A percentile compares a stretch with the other conserved stretches of the same genome.
These are phyloP conservation scores for Curvularia eragrostidis DNA, from an alignment of 2,329 filamentous ascomycete genomes.

Conservation along the genomic window DNA sequence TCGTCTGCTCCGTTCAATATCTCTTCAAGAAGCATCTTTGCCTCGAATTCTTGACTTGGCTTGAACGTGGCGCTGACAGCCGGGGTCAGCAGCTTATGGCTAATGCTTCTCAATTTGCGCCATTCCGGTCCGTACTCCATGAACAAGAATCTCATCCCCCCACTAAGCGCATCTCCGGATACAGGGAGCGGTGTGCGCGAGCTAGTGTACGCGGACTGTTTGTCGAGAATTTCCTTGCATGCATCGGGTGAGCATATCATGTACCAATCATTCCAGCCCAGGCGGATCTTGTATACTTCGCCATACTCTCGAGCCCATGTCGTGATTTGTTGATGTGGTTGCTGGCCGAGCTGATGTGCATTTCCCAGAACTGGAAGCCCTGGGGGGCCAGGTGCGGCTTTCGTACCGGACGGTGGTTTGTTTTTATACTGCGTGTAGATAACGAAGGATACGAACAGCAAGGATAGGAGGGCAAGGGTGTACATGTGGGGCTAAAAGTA, in stretches of 20 bases:
- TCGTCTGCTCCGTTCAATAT: conserved; percentile 43
- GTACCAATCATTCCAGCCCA: conserved; percentile 57
- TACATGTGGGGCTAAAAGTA: conserved; percentile 28
- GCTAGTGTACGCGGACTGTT: conserved; percentile 47
- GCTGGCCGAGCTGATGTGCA: conserved; percentile 36
- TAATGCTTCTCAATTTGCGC: conserved; percentile 51
- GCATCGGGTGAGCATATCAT: conserved; percentile 55
- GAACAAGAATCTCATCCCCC: conserved; percentile 51
- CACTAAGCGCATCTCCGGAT: conserved; percentile 50
- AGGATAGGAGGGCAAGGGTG: conserved; percentile 21
- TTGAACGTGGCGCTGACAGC: conserved; percentile 50
- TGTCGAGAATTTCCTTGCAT: conserved; percentile 55
- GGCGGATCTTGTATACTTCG: conserved; percentile 54
- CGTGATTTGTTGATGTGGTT: conserved; percentile 42
- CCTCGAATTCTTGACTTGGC: conserved; percentile 56
- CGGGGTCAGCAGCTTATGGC: conserved; percentile 49
- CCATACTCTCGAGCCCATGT: conserved; percentile 54
- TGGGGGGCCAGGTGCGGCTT: conserved; percentile 32
- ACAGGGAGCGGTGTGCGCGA: conserved; percentile 50
- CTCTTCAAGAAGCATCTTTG: conserved; percentile 54
- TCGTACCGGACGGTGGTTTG: conserved; percentile 26
- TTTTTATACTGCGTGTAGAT: conserved; percentile 18
- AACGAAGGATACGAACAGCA: conserved; percentile 20
- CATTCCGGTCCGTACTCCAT: conserved; percentile 53
- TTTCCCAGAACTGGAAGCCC: conserved; percentile 41